phyloP scores from a whole-genome alignment of 768 basidiomycete genomes.

The Xerocomus spinulosus region DNA sequence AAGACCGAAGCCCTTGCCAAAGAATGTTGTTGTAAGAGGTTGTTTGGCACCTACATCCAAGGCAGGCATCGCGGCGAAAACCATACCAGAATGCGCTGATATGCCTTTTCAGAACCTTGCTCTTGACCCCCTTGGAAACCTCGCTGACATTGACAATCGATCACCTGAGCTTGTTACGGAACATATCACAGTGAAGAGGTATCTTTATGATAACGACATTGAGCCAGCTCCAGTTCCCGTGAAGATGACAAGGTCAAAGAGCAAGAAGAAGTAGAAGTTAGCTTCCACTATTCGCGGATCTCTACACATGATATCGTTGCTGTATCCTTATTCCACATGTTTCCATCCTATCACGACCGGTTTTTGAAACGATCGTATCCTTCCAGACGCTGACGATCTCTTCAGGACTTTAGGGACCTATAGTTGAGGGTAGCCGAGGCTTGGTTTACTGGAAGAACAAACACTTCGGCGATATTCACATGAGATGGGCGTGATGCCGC shows the following conservation, averaged over 20 bases:
- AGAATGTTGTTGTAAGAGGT: constrained; percentile 49
- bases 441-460: constrained; percentile 77
- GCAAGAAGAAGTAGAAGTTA: constrained; percentile 44
- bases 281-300: constrained; percentile 6
- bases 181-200: constrained; percentile 70
- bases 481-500: constrained; percentile 87
- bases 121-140: constrained; percentile 71
- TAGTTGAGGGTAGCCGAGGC: constrained; percentile 64
- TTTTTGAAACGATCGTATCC: constrained; percentile 1
- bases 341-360: constrained; percentile 1
- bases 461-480: constrained; percentile 83
- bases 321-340: constrained; percentile 31
- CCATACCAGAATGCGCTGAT: constrained; percentile 1
- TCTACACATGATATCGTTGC: constrained; percentile 23
- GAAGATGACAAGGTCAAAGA: constrained; percentile 56
- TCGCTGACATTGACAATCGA: constrained; percentile 47
- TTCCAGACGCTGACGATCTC: not conserved
- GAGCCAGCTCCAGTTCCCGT: constrained; percentile 30
- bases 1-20: constrained; percentile 40
- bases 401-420: constrained; percentile 32
- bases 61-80: constrained; percentile 36
- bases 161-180: constrained; percentile 59
- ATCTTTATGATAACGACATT: constrained; percentile 72
- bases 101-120: constrained; percentile 43
- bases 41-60: constrained; percentile 66